Conservation (phyloP, 352 stramenopile genomes). For the Globisporangium acanthophoron region DNA sequence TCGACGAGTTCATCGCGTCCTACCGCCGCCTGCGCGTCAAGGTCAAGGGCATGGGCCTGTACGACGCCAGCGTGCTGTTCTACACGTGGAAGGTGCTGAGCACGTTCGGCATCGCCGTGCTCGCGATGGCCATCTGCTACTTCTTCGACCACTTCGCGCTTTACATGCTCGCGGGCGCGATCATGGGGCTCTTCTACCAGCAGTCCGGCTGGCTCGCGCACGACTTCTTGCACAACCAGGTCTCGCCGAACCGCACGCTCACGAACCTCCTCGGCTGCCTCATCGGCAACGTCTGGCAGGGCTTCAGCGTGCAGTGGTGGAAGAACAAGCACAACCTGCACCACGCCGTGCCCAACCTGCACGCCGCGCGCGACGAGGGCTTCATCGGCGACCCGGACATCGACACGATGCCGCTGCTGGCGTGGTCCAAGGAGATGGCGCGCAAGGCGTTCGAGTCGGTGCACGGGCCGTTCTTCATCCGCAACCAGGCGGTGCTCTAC, state of each 20-base stretch:
- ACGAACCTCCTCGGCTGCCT: conserved; percentile 92
- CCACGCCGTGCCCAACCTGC: conserved; percentile 97
- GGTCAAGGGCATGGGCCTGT: conserved; percentile 93
- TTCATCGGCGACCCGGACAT: conserved; percentile 96
- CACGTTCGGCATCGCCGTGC: conserved; percentile 89
- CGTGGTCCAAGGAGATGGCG: conserved; percentile 96
- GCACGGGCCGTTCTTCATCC: conserved; percentile 89
- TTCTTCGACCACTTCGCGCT: conserved; percentile 73
- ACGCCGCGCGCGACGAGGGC: conserved; percentile 82
- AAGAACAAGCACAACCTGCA: conserved; percentile 99
- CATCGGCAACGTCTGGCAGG: conserved; percentile 96
- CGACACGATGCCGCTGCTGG: conserved; percentile 98
- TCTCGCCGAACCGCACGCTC: conserved; percentile 93
- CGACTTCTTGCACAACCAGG: conserved; percentile 97
- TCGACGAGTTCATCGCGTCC: conserved; percentile 93
- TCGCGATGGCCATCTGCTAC: conserved; percentile 86
- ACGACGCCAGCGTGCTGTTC: conserved; percentile 89
- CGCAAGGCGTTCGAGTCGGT: conserved; percentile 74
- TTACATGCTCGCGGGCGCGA: conserved; percentile 88
- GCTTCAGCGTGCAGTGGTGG: conserved; percentile 96
- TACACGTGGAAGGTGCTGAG: conserved; percentile 95
- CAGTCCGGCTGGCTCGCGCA: conserved; percentile 98
- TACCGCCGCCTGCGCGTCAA: conserved; percentile 94
- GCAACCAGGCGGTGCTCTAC: conserved; percentile 93
- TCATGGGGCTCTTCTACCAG: conserved; percentile 98